Conservation (phyloP, 2,329 filamentous ascomycete genomes). For the Talaromyces rugulosus region DNA sequence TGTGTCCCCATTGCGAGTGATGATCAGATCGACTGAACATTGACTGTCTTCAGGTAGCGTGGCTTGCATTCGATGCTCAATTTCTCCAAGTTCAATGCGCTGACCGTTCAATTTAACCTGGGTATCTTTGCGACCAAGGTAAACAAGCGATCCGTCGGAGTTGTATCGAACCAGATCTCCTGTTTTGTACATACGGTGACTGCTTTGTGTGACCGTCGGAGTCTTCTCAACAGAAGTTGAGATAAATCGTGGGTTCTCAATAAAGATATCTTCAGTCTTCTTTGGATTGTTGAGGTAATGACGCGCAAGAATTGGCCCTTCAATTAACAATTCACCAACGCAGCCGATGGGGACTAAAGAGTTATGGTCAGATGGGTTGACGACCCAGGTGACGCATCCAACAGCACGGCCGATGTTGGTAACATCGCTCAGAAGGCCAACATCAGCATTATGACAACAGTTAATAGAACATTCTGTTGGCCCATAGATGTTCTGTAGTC, state of each 20-base stretch:
- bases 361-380: constrained; percentile 41
- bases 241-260: constrained; percentile 33
- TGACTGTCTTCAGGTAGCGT: constrained; percentile 29
- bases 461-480: constrained; percentile 14
- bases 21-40: constrained; percentile 32
- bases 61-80: constrained; percentile 26
- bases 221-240: background rate
- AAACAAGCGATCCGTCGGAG: constrained; percentile 28
- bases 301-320: constrained; percentile 36
- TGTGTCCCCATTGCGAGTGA: constrained; percentile 5
- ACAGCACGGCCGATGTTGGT: constrained; percentile 31
- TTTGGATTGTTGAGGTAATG: constrained; percentile 43
- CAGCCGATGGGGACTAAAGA: constrained; percentile 43
- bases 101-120: constrained; percentile 42
- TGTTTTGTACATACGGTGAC: constrained; percentile 34
- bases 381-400: constrained; percentile 42
- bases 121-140: constrained; percentile 32
- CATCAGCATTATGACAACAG: constrained; percentile 10
- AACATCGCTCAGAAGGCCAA: constrained; percentile 8
- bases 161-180: constrained; percentile 31
- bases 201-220: constrained; percentile 16
- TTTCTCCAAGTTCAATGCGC: constrained; percentile 39
- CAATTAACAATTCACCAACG: constrained; percentile 37
- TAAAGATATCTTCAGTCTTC: constrained; percentile 34
- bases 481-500: constrained; percentile 12